A percentile compares a stretch with the other conserved stretches of the same genome.
These are phyloP conservation scores for Pythium sp. DNA, from an alignment of 352 stramenopile species.

Conservation along the genomic window DNA sequence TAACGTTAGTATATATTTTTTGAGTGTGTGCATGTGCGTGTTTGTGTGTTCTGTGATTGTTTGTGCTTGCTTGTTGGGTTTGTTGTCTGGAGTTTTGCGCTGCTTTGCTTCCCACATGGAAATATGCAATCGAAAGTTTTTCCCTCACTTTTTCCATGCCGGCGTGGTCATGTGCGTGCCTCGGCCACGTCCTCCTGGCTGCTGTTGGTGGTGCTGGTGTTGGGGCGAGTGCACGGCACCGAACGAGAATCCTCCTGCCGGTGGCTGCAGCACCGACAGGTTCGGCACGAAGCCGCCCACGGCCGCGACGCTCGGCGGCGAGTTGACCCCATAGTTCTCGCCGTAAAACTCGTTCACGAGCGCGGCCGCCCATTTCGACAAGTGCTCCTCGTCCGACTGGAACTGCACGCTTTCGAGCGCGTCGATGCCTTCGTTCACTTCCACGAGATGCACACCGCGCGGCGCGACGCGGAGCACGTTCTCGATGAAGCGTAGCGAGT, in stretches of 20 bases:
- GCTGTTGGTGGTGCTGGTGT: not conserved
- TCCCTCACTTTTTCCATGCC: conserved; percentile 60
- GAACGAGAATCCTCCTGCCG: conserved; percentile 20
- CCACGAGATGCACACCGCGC: conserved; percentile 54
- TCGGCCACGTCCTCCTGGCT: conserved; percentile 46
- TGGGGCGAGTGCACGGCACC: not conserved
- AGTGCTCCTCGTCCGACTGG: conserved; percentile 51
- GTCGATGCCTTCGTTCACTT: conserved; percentile 69
- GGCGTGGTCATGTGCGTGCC: conserved; percentile 68
- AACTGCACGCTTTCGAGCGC: conserved; percentile 79
- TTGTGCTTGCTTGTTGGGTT: conserved; percentile 1
- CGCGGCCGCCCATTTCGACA: conserved; percentile 58
- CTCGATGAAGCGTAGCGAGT: conserved; percentile 75
- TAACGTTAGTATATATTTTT: conserved; percentile 4
- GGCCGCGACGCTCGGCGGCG: conserved; percentile 36
- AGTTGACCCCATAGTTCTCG: conserved; percentile 78
- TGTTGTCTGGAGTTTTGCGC: not conserved
- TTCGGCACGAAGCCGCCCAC: conserved; percentile 20
- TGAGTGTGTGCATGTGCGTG: not conserved
- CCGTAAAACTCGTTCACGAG: conserved; percentile 86
- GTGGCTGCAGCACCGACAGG: conserved; percentile 25
- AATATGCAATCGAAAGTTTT: not conserved
- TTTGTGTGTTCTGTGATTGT: not conserved
- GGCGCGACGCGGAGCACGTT: conserved; percentile 65
- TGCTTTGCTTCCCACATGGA: too few relatives aligned